Conservation (phyloP, 306 rosid species). For the Hippophae tibetana region DNA sequence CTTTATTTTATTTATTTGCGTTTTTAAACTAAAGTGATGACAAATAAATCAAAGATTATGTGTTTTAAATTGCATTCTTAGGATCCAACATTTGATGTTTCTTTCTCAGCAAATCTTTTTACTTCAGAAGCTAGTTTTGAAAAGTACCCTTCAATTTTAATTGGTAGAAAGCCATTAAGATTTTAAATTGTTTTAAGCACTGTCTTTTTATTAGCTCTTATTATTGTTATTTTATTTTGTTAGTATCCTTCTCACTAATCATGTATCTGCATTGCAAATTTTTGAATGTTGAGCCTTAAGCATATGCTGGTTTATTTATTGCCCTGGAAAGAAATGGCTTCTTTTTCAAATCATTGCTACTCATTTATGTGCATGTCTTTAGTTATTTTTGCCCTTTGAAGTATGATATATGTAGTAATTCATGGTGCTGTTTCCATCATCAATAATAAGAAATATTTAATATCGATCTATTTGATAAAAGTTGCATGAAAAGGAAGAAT, state of each 20-base stretch:
- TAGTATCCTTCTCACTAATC: not conserved
- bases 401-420: not conserved
- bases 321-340: not conserved
- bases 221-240: not conserved
- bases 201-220: too few relatives aligned
- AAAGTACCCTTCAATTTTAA: conserved; percentile 2
- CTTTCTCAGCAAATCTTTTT: not conserved
- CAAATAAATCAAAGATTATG: not conserved
- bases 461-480: too few relatives aligned
- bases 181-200: too few relatives aligned
- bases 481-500: too few relatives aligned
- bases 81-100: not conserved
- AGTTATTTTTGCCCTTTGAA: not conserved
- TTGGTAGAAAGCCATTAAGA: not conserved
- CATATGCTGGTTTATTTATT: not conserved
- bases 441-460: too few relatives aligned
- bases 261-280: not conserved
- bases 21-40: too few relatives aligned
- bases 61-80: not conserved
- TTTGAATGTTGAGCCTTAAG: not conserved
- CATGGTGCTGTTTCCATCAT: not conserved
- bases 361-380: not conserved
- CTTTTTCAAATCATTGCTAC: not conserved
- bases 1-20: too few relatives aligned
- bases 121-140: conserved; percentile 5